Evolutionary conservation across 2,329 filamentous ascomycete genomes (phyloP).

Genomic region (Paraphoma sp.): DNA sequence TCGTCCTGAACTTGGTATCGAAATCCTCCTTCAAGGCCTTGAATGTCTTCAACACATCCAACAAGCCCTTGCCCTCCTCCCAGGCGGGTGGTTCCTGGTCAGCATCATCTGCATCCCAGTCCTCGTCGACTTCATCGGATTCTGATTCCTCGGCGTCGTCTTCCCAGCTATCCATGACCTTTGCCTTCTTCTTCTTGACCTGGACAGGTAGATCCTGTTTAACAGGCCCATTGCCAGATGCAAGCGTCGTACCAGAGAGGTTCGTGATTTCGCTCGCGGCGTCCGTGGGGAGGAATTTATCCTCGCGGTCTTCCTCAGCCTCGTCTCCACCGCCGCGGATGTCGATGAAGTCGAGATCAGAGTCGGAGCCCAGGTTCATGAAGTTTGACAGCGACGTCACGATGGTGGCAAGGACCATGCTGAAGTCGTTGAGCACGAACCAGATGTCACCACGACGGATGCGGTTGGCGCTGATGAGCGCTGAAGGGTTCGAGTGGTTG

Average conservation of each 20-base stretch:
- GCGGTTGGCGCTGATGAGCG: slow-evolving; percentile 68
- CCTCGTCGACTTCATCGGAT: slow-evolving; percentile 47
- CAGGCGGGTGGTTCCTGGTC: slow-evolving; percentile 41
- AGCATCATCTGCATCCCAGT: slow-evolving; percentile 34
- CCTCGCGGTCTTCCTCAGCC: slow-evolving; percentile 55
- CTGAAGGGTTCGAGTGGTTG: slow-evolving; percentile 70
- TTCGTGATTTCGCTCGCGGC: slow-evolving; percentile 21
- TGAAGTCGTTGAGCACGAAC: slow-evolving; percentile 74
- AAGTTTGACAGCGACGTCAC: slow-evolving; percentile 68
- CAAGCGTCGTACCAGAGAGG: slow-evolving; percentile 15
- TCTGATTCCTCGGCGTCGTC: slow-evolving; percentile 46
- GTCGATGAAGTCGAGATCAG: slow-evolving; percentile 59
- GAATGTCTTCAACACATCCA: slow-evolving; percentile 67
- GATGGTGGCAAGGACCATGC: slow-evolving; percentile 72
- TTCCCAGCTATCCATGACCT: slow-evolving; percentile 51
- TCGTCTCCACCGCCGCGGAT: slow-evolving; percentile 60
- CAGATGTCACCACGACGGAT: slow-evolving; percentile 73
- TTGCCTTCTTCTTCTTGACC: slow-evolving; percentile 48
- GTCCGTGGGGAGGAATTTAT: slow-evolving; percentile 41
- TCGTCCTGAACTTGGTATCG: slow-evolving; percentile 67
- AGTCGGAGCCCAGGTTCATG: slow-evolving; percentile 56
- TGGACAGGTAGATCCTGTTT: slow-evolving; percentile 37
- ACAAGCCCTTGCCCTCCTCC: slow-evolving; percentile 57
- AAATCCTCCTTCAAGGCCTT: slow-evolving; percentile 64
- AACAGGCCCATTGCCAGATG: slow-evolving; percentile 28